phyloP scores from a whole-genome alignment of 768 basidiomycete species.

The Psilocybe tampanensis region DNA sequence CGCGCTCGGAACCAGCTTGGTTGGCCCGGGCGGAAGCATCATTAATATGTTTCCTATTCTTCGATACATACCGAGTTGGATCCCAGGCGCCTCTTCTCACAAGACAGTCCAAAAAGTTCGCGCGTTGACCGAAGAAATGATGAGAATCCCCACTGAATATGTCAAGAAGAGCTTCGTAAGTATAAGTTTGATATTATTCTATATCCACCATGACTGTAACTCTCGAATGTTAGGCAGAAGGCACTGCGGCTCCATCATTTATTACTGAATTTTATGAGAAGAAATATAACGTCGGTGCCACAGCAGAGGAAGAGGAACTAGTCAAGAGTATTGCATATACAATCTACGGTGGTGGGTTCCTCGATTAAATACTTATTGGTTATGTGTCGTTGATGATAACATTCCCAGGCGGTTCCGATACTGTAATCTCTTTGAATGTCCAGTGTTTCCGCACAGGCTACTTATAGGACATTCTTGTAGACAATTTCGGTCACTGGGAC shows the following conservation, averaged over 20 bases:
- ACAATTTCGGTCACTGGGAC: slow-evolving; percentile 12
- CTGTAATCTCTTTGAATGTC: slow-evolving; percentile 8
- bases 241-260: slow-evolving; percentile 9
- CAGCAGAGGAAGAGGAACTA: slow-evolving; percentile 7
- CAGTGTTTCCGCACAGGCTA: no score
- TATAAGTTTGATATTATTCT: not conserved
- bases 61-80: slow-evolving; percentile 18
- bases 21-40: slow-evolving; percentile 6
- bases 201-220: not conserved
- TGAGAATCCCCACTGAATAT: slow-evolving; percentile 11
- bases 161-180: slow-evolving; percentile 9
- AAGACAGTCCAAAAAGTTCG: slow-evolving; percentile 20
- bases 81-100: slow-evolving; percentile 14
- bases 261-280: slow-evolving; percentile 14
- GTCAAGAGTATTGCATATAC: slow-evolving; percentile 12
- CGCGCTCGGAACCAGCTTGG: slow-evolving; percentile 21
- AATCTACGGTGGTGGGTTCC: slow-evolving; percentile 14
- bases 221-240: slow-evolving; percentile 1
- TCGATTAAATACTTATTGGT: no score
- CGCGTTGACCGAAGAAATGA: slow-evolving; percentile 9
- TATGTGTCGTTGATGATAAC: not conserved
- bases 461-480: not conserved
- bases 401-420: slow-evolving; percentile 14
- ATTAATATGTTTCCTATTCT: slow-evolving; percentile 19
- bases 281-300: not conserved